phyloP scores from a whole-genome alignment of 192 early-diverging fungal genomes.

The Umbelopsis vinacea region DNA sequence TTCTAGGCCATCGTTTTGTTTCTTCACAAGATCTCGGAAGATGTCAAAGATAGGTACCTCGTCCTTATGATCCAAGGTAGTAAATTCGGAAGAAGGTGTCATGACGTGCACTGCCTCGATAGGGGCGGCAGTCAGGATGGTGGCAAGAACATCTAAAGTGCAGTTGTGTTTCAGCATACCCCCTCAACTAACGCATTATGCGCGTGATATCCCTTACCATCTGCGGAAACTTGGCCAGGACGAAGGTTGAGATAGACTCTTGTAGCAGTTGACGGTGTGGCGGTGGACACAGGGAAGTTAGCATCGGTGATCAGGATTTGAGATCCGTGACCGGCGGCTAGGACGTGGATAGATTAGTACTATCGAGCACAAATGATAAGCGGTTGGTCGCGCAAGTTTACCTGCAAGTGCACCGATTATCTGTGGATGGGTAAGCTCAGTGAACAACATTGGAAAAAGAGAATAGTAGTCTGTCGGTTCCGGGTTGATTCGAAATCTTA shows the following conservation, averaged over 20 bases:
- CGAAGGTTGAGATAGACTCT: conserved; percentile 10
- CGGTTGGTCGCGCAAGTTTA: neutral
- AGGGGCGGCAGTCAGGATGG: conserved; percentile 4
- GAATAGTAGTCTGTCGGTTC: neutral
- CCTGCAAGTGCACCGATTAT: conserved; percentile 11
- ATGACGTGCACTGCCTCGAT: conserved; percentile 15
- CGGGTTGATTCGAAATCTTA: conserved; percentile 4
- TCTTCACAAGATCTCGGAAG: neutral
- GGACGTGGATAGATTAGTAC: neutral
- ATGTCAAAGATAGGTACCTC: conserved; percentile 13
- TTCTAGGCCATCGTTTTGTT: neutral
- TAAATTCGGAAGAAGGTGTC: neutral
- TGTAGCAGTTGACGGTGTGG: neutral
- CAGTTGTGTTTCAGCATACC: neutral
- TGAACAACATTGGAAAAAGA: conserved; percentile 8
- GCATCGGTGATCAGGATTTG: conserved; percentile 18
- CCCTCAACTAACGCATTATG: neutral
- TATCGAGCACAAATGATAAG: neutral
- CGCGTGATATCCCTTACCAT: neutral
- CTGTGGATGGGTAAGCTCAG: conserved; percentile 14
- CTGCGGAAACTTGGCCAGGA: conserved; percentile 4
- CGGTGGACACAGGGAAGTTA: conserved; percentile 5
- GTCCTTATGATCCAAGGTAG: conserved; percentile 11
- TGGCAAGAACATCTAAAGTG: conserved; percentile 11
- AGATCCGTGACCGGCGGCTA: conserved; percentile 16